Conservation (phyloP, 768 basidiomycete genomes). For the Hygrophoropsis aurantiaca region DNA sequence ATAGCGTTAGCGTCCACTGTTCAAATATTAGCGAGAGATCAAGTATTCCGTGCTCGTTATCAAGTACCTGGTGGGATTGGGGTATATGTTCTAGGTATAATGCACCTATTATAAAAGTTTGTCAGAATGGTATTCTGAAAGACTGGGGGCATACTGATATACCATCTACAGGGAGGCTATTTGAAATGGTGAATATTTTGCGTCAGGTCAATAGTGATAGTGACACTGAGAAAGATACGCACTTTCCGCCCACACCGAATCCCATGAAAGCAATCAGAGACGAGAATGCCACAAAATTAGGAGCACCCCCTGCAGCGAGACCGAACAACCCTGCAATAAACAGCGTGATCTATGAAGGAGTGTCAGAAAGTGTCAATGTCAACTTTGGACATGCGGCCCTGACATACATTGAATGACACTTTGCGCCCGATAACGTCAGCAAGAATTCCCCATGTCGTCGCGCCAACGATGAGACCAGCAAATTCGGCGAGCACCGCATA, state of each 20-base stretch:
- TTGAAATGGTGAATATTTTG: conserved; percentile 7
- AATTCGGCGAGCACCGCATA: conserved; percentile 48
- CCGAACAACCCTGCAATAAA: conserved; percentile 48
- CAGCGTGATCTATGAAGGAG: conserved; percentile 26
- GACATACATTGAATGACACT: conserved; percentile 41
- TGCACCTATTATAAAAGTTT: conserved; percentile 28
- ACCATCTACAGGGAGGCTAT: conserved; percentile 49
- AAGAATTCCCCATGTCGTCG: conserved; percentile 47
- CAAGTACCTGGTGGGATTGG: conserved; percentile 34
- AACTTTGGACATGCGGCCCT: not conserved
- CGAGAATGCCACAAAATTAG: conserved; percentile 46
- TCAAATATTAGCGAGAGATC: not conserved
- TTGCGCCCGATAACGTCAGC: conserved; percentile 49
- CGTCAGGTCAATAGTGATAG: conserved; percentile 24
- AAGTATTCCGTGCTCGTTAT: conserved; percentile 2
- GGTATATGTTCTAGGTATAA: conserved; percentile 47
- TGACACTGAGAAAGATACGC: conserved; percentile 18
- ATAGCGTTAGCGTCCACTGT: conserved; percentile 54
- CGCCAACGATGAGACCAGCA: conserved; percentile 49
- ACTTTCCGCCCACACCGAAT: conserved; percentile 54
- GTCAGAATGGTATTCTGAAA: not conserved
- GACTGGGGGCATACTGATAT: conserved; percentile 11
- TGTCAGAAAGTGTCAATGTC: not conserved
- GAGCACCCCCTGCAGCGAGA: conserved; percentile 45
- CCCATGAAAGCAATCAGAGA: conserved; percentile 47